Base-by-base conservation (phyloP, 2,329 filamentous ascomycete genomes). In the Paracamarosporium sp. region DNA sequence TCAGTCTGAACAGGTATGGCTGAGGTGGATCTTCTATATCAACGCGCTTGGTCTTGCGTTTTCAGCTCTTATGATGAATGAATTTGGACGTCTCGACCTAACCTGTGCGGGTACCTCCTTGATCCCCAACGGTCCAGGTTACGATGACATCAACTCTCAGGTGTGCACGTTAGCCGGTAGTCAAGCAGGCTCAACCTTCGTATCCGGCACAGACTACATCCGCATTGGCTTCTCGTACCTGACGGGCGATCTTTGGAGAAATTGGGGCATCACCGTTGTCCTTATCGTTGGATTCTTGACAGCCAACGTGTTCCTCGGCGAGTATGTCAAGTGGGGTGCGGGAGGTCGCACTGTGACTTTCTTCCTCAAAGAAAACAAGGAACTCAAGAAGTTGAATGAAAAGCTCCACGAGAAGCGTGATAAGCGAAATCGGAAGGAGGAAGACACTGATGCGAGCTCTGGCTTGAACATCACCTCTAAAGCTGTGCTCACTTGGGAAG, bases 121-220 rank as follows among this genome's bases (percentile, higher is more conserved):
- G 4, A 82, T 96, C 20, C 92, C 92, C 0, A 85, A 81, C 3
- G 92, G 92, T 0, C 81, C 85, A 1, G 85, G 83, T 1, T 96
- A 96, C 66, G 81, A 78, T 57, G 83, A 93, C 59, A 87, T 93
- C 68, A 81, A 85, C 38, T 81, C 93, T 67, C 92, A 95, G 76
- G 89, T 92, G 1, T 97, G 93, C 78, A 95, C 92, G 0, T 83
- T 96, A 3, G 77, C 89, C 0, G 93, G 92, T 1, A 90, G 90
- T 7, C 80, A 79, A 0, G 80, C 89, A 0, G 92, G 92, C 1
- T 88, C 85, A 0, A 76, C 81, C 1, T 70, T 81, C 9, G 86
- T 96, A 0, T 82, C 83, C 0, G 93, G 92, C 3, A 78, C 80
- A 0, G 84, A 82, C 13, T 96, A 96, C 71, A 85, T 96, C 59